These are phyloP conservation scores for Setaria italica DNA, from an alignment of 202 grass and related monocot species.

Conservation along the genomic window DNA sequence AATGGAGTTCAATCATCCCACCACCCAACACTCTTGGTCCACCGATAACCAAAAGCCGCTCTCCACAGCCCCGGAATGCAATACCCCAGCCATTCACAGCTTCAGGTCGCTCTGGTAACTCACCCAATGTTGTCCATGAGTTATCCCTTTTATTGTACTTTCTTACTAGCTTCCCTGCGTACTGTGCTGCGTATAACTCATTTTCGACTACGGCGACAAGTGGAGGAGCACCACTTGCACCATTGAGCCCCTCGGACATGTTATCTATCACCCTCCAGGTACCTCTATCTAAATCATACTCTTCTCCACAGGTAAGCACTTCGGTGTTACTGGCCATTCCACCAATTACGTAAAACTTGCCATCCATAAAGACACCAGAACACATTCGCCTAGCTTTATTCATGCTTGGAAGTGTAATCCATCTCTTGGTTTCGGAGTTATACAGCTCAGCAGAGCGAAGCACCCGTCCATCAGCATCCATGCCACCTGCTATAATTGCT, in stretches of 20 bases:
- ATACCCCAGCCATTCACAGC: conserved; percentile 98
- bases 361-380: conserved; percentile 90
- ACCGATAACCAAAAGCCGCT: conserved; percentile 88
- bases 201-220: conserved; percentile 93
- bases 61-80: conserved; percentile 93
- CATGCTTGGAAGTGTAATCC: conserved; percentile 85
- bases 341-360: conserved; percentile 90
- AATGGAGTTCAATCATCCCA: conserved; percentile 95
- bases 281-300: conserved; percentile 79
- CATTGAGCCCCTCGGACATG: conserved; percentile 89
- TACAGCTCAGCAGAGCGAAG: conserved; percentile 81
- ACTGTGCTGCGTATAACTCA: conserved; percentile 87
- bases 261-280: conserved; percentile 86
- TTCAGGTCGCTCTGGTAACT: conserved; percentile 90
- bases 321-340: conserved; percentile 78
- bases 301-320: conserved; percentile 90
- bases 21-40: conserved; percentile 80
- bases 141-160: conserved; percentile 89
- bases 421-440: conserved; percentile 80
- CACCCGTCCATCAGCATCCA: conserved; percentile 67
- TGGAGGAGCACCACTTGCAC: conserved; percentile 81
- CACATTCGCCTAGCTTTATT: conserved; percentile 81
- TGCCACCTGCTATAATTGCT: conserved; percentile 89
- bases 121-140: conserved; percentile 84
- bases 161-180: conserved; percentile 83